Evolutionary conservation across 345 rosid genomes (phyloP).

Genomic region (Pugionium dolabratum): DNA sequence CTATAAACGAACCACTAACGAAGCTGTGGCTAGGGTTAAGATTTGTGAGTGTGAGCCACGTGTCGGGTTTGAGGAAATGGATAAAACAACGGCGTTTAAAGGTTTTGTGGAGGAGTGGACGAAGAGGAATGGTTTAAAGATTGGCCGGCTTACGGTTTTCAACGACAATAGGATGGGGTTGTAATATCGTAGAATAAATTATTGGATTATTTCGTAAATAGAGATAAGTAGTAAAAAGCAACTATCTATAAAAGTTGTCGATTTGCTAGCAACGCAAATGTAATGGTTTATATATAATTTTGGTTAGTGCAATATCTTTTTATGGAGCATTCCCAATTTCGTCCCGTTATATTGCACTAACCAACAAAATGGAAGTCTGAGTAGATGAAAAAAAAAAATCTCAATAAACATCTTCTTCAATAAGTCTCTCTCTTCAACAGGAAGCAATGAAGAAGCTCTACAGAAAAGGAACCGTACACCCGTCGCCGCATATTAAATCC

Average conservation of each 20-base stretch:
- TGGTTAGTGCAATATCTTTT: conserved; percentile 9
- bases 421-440: conserved; percentile 10
- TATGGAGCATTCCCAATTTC: conserved; percentile 10
- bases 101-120: conserved; percentile 15
- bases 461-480: conserved; percentile 72
- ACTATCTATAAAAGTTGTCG: conserved; percentile 8
- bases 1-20: conserved; percentile 63
- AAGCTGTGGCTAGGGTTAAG: conserved; percentile 35
- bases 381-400: conserved; percentile 9
- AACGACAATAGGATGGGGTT: not conserved
- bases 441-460: conserved; percentile 71
- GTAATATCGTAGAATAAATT: too few species aligned
- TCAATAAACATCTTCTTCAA: conserved; percentile 13
- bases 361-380: too few species aligned
- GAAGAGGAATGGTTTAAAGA: conserved; percentile 21
- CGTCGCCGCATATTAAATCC: conserved; percentile 52
- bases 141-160: conserved; percentile 36
- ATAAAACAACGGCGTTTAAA: not conserved
- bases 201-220: conserved; percentile 5
- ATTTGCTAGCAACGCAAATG: conserved; percentile 7
- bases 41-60: conserved; percentile 26
- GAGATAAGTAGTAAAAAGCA: conserved; percentile 17
- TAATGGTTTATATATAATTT: not conserved
- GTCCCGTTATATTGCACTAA: not conserved
- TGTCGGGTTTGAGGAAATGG: conserved; percentile 26